Conservation (phyloP, 2,329 filamentous ascomycete species). For the Ampelomyces quisqualis region DNA sequence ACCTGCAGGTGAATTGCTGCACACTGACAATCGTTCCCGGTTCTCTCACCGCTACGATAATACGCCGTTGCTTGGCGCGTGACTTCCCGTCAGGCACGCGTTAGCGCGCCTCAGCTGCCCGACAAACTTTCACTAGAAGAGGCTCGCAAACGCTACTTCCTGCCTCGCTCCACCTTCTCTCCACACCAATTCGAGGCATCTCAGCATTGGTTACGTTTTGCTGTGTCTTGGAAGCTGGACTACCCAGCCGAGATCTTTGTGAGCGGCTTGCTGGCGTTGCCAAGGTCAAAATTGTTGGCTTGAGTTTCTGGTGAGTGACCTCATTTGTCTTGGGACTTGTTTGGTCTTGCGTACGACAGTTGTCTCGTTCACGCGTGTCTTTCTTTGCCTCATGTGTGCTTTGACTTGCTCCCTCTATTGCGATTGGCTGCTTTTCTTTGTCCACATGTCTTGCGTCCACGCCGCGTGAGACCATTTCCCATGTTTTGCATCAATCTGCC, state of each 20-base stretch:
- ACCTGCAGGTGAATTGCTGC: no score
- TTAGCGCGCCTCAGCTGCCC: slow-evolving; percentile 4
- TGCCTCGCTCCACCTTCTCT: not conserved
- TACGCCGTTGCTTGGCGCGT: slow-evolving; percentile 2
- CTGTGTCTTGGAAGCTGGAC: no score
- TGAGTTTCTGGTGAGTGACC: not conserved
- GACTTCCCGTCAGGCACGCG: slow-evolving; percentile 9
- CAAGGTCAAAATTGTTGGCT: not conserved
- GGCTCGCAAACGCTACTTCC: not conserved
- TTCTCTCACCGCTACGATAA: no score
- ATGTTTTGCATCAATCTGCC: no score
- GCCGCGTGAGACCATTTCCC: no score
- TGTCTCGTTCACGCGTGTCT: no score
- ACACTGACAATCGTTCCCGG: no score
- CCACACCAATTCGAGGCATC: no score
- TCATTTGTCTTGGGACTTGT: not conserved
- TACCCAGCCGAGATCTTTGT: no score
- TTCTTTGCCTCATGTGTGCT: no score
- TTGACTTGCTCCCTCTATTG: no score
- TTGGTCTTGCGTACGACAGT: not conserved
- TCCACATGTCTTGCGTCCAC: not conserved
- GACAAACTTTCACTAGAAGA: not conserved
- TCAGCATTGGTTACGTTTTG: no score
- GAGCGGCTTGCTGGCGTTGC: not conserved
- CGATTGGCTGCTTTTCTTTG: not conserved